Evolutionary conservation across 2,329 filamentous ascomycete species (phyloP).

Genomic region (Epichloe elymi): DNA sequence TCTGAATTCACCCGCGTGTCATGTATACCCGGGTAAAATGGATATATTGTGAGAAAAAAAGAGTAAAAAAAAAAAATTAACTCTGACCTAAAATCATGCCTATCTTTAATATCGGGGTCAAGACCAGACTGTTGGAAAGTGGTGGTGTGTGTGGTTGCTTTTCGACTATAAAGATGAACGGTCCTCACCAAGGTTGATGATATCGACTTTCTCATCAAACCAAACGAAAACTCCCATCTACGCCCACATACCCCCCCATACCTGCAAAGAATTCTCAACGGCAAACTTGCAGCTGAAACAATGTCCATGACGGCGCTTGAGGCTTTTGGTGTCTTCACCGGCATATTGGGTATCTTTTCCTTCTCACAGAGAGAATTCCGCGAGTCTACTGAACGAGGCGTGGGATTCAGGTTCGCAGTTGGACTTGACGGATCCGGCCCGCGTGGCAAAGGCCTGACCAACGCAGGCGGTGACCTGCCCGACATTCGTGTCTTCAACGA

Average conservation of each 20-base stretch:
- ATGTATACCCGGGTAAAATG: neutral
- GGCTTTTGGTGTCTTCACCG: neutral
- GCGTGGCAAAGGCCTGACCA: neutral
- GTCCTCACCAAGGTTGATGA: too few species aligned
- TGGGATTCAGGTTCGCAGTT: neutral
- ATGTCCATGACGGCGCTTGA: neutral
- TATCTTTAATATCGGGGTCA: too few species aligned
- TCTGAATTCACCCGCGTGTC: neutral
- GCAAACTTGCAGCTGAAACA: too few species aligned
- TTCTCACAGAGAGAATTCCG: neutral
- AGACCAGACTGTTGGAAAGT: too few species aligned
- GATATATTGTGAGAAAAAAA: neutral
- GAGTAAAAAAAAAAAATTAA: too few species aligned
- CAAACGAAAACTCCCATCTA: too few species aligned
- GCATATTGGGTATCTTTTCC: neutral
- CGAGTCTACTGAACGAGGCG: neutral
- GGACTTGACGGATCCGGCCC: neutral
- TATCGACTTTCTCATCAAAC: too few species aligned
- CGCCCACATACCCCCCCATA: too few species aligned
- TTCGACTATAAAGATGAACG: too few species aligned
- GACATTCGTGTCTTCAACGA: neutral
- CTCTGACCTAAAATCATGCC: too few species aligned
- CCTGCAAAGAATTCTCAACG: too few species aligned
- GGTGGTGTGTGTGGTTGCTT: too few species aligned
- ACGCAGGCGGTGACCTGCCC: neutral